Evolutionary conservation across 2,329 filamentous ascomycete genomes (phyloP), one percentile per base, ranked within the genome.

Genomic region (Colletotrichum caudatum): DNA sequence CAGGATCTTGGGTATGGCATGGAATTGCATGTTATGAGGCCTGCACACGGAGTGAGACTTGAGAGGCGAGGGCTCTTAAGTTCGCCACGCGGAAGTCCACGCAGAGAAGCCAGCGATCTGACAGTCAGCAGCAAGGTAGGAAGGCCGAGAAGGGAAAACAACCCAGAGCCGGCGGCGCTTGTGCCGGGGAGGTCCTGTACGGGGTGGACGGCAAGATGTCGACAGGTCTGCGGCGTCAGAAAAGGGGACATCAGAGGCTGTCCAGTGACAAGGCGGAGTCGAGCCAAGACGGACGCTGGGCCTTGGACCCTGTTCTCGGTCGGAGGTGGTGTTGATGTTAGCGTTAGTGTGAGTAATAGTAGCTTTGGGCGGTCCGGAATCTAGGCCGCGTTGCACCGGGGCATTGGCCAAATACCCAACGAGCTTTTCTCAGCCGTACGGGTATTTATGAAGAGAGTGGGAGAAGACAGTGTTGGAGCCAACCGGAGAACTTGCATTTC

Each of bases 221-320:
- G 26, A 65, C 66, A 59, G 37, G 23, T 37, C 23, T 46, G 41
- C 50, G 3, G 14, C 41, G 33, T 20, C 44, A 39, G 53, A 57
- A 64, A 64, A 44, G 23, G 33, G 18, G 50, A 23, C 12, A 35
- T 26, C 60, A 44, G 44, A 64, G 35, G 29, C n/a, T 44, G 60
- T 35, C 66, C 51, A 69, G 66, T 69, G 39, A 58, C 29, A 44
- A 51, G 37, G 51, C 60, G 41, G 39, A 26, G 33, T 58, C 20
- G 23, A 56, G 23, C 60, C 35, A 44, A 69, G 60, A 67, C 59
- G 29, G 58, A 29, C 48, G 48, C 58, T 33, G 50, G 35, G 50
- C 61, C 46, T 48, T 41, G 61, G 64, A 37, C 23, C 39, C 51
- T 66, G 44, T 41, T 59, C 35, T 26, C 44, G 33, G 46, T 39